Conservation (phyloP, 768 basidiomycete genomes). For the Phlebiopsis flavidoalba region DNA sequence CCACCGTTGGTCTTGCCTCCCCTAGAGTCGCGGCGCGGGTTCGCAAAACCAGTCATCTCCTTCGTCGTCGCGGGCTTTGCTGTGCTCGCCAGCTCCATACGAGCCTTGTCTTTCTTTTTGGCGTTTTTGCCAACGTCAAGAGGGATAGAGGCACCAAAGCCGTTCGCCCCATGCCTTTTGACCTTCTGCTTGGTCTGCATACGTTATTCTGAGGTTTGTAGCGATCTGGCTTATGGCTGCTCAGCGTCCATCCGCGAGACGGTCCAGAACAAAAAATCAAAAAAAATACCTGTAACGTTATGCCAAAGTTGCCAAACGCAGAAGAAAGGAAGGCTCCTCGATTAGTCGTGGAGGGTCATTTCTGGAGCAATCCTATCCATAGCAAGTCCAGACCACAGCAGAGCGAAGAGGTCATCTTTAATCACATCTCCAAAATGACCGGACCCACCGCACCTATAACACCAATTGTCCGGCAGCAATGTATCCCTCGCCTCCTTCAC, state of each 20-base stretch:
- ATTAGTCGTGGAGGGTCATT: conserved; percentile 37
- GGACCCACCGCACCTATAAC: conserved; percentile 69
- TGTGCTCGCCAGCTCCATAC: conserved; percentile 47
- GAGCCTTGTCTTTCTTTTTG: conserved; percentile 53
- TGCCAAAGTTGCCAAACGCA: conserved; percentile 62
- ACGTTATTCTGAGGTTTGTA: conserved; percentile 2
- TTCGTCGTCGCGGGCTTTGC: conserved; percentile 42
- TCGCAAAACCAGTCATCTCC: conserved; percentile 60
- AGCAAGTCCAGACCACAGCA: neutral
- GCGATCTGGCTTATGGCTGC: conserved; percentile 17
- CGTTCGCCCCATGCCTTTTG: conserved; percentile 38
- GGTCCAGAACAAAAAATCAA: conserved; percentile 58
- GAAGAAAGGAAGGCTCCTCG: conserved; percentile 56
- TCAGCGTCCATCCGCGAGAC: conserved; percentile 44
- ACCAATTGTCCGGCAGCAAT: conserved; percentile 73
- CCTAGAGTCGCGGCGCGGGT: conserved; percentile 14
- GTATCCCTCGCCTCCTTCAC: conserved; percentile 75
- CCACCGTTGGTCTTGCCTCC: conserved; percentile 12
- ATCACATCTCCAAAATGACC: conserved; percentile 82
- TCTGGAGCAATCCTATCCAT: conserved; percentile 52
- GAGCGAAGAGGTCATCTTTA: conserved; percentile 5
- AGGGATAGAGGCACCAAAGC: conserved; percentile 43
- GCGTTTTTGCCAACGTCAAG: conserved; percentile 63
- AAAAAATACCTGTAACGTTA: too few relatives aligned
- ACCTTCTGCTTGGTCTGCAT: conserved; percentile 15